phyloP scores from a whole-genome alignment of 106 monocot species.

The Amphibolis antarctica region DNA sequence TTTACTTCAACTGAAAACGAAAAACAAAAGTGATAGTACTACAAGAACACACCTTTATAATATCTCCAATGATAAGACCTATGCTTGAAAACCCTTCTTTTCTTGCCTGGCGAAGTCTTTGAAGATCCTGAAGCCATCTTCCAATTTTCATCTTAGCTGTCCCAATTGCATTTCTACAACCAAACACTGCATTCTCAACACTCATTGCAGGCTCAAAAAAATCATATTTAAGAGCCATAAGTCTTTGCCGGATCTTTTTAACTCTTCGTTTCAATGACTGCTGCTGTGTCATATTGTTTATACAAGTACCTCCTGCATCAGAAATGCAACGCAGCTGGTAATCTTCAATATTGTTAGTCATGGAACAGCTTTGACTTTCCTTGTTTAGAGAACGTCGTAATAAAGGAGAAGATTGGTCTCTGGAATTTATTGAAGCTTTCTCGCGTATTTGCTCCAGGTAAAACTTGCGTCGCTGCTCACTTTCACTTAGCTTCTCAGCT shows the following conservation, averaged over 20 bases:
- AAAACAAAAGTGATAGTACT: too few species aligned
- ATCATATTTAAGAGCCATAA: constrained; percentile 91
- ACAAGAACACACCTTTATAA: constrained; percentile 46
- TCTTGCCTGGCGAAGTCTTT: constrained; percentile 79
- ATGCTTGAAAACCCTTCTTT: constrained; percentile 91
- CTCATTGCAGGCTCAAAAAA: constrained; percentile 50
- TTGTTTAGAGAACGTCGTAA: constrained; percentile 65
- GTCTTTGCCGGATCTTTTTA: constrained; percentile 83
- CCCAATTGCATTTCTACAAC: constrained; percentile 40
- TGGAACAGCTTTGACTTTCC: constrained; percentile 39
- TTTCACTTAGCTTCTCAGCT: constrained; percentile 88
- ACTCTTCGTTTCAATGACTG: constrained; percentile 68
- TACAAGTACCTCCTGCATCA: constrained; percentile 23
- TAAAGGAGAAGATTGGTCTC: constrained; percentile 79
- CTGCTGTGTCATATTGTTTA: constrained; percentile 25
- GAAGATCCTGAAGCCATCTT: constrained; percentile 92
- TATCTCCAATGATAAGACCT: constrained; percentile 75
- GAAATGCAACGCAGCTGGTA: constrained; percentile 24
- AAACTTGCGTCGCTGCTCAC: constrained; percentile 87
- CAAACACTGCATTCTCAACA: constrained; percentile 50
- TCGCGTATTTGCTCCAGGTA: constrained; percentile 98
- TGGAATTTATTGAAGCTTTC: constrained; percentile 92
- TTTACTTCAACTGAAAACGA: too few species aligned
- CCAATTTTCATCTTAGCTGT: constrained; percentile 78
- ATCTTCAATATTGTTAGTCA: constrained; percentile 39